phyloP scores from a whole-genome alignment of 345 rosid genomes.

The Pistacia integerrima region DNA sequence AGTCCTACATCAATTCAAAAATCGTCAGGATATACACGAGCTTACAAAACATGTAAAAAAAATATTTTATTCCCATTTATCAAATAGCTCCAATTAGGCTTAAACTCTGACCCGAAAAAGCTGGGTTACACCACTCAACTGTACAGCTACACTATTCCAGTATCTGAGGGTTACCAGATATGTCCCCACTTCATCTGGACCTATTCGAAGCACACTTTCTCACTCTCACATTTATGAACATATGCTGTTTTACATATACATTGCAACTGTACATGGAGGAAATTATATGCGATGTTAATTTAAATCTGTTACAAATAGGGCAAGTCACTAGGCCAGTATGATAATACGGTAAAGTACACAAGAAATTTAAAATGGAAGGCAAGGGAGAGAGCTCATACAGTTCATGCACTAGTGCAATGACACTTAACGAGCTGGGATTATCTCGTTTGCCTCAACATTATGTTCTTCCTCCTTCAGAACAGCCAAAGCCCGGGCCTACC shows the following conservation, averaged over 20 bases:
- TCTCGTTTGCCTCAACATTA: conserved; percentile 29
- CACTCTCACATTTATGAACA: conserved; percentile 1
- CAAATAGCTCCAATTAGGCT: too few species aligned
- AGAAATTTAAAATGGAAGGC: conserved; percentile 5
- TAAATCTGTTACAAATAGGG: neutral
- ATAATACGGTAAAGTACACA: neutral
- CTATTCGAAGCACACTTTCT: neutral
- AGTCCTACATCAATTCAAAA: too few species aligned
- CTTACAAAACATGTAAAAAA: too few species aligned
- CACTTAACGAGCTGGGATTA: conserved; percentile 25
- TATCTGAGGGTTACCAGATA: neutral
- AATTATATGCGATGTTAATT: too few species aligned
- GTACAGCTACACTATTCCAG: neutral
- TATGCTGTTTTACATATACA: neutral
- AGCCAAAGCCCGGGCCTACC: conserved; percentile 16
- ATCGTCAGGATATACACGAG: too few species aligned
- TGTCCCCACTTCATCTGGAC: neutral
- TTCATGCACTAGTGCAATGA: conserved; percentile 32
- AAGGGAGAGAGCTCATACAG: conserved; percentile 1
- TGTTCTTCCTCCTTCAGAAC: conserved; percentile 37
- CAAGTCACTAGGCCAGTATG: neutral
- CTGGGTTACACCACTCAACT: neutral
- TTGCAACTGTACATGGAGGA: conserved; percentile 2
- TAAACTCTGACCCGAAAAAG: too few species aligned
- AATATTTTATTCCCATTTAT: too few species aligned